These are phyloP conservation scores for Clitoria ternatea DNA, from an alignment of 306 rosid species.

Conservation along the genomic window DNA sequence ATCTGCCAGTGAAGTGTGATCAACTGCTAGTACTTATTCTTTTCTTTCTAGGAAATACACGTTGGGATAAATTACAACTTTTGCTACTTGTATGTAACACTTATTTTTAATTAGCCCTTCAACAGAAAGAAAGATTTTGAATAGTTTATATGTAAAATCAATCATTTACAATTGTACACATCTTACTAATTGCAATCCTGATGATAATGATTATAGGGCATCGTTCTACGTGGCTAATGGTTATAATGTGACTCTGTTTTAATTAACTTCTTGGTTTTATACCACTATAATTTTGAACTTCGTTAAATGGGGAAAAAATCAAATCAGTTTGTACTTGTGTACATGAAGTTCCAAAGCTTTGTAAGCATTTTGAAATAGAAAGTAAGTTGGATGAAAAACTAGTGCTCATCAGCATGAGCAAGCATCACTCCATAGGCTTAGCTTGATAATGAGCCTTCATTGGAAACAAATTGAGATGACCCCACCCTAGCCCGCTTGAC, in stretches of 20 bases:
- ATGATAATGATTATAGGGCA: neutral
- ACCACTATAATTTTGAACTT: too few relatives aligned
- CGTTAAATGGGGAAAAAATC: too few relatives aligned
- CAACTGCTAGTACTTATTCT: neutral
- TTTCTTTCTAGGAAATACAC: neutral
- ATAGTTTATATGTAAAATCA: neutral
- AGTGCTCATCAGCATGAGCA: too few relatives aligned
- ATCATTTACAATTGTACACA: neutral
- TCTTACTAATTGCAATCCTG: neutral
- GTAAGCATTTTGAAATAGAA: neutral
- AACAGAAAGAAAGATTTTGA: neutral
- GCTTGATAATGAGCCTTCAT: neutral
- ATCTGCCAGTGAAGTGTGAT: constrained; percentile 11
- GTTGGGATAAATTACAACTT: neutral
- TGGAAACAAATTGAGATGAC: neutral
- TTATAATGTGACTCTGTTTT: neutral
- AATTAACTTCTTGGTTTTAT: neutral
- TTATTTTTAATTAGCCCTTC: neutral
- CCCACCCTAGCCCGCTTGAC: too few relatives aligned
- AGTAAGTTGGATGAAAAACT: neutral
- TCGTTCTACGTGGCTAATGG: neutral
- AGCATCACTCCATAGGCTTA: neutral
- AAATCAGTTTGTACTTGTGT: too few relatives aligned
- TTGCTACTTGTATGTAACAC: neutral
- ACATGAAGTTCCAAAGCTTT: neutral